These are phyloP conservation scores for Aspergillus neotritici DNA, from an alignment of 2,329 filamentous ascomycete species.

Conservation along the genomic window DNA sequence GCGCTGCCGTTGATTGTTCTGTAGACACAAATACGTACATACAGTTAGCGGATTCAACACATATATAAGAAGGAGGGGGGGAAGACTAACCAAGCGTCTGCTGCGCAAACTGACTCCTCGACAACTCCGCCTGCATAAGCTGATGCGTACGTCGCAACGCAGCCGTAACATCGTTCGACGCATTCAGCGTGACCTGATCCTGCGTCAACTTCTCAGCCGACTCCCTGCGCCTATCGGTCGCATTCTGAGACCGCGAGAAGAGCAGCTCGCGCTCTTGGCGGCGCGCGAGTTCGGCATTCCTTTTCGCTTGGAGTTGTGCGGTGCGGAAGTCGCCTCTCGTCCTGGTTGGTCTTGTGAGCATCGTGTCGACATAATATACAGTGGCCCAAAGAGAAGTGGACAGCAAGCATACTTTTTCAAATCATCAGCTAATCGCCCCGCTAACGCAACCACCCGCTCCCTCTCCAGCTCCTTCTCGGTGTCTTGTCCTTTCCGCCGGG, in stretches of 20 bases:
- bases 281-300: constrained; percentile 66
- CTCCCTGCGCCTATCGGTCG: constrained; percentile 20
- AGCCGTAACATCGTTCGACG: constrained; percentile 76
- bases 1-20: constrained; percentile 72
- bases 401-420: constrained; percentile 58
- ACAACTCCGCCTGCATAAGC: constrained; percentile 77
- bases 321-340: constrained; percentile 67
- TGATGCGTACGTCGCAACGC: constrained; percentile 80
- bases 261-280: constrained; percentile 71
- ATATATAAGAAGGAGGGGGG: neutral
- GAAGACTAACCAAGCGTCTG: constrained; percentile 60
- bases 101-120: constrained; percentile 81
- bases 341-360: constrained; percentile 29
- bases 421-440: constrained; percentile 63
- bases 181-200: constrained; percentile 66
- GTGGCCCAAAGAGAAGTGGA: neutral
- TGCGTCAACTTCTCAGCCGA: constrained; percentile 54
- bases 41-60: neutral
- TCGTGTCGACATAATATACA: neutral
- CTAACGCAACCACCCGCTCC: constrained; percentile 60
- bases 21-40: constrained; percentile 1
- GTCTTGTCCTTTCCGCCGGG: constrained; percentile 29
- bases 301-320: constrained; percentile 74
- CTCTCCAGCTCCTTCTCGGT: constrained; percentile 58
- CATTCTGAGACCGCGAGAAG: constrained; percentile 50